Conservation (phyloP, 202 grass and related monocot species). For the Brachypodium distachyon region DNA sequence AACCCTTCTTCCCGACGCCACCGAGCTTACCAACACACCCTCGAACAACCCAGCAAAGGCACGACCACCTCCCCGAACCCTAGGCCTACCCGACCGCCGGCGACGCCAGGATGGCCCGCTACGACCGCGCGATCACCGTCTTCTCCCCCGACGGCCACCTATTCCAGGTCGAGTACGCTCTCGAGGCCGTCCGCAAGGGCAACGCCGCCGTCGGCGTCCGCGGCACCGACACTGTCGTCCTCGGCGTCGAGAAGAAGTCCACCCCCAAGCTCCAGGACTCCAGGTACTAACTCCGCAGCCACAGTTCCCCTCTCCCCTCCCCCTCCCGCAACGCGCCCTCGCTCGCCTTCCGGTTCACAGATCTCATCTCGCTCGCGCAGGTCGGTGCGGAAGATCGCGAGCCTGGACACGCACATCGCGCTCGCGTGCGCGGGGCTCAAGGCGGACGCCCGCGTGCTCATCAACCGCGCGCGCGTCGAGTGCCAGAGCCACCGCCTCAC, state of each 20-base stretch:
- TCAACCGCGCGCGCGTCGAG: constrained; percentile 87
- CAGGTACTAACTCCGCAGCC: constrained; percentile 22
- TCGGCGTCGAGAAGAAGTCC: constrained; percentile 99
- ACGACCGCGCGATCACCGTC: constrained; percentile 96
- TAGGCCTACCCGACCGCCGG: constrained; percentile 15
- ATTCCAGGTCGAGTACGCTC: constrained; percentile 98
- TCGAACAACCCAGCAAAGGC: background rate
- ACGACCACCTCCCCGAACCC: constrained; percentile 20
- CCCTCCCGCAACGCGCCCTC: background rate
- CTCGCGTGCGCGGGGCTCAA: constrained; percentile 94
- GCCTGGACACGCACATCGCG: constrained; percentile 81
- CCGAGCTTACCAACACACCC: background rate
- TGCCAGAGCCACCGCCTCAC: constrained; percentile 95
- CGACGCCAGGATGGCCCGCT: constrained; percentile 58
- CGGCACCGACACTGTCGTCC: constrained; percentile 83
- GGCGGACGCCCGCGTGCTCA: constrained; percentile 85
- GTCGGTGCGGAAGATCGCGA: constrained; percentile 84
- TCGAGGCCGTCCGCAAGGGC: constrained; percentile 94
- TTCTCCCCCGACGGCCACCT: constrained; percentile 99
- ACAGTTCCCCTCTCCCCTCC: too few relatives aligned
- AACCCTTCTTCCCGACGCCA: background rate
- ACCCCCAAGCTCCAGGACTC: constrained; percentile 97
- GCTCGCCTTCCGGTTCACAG: background rate
- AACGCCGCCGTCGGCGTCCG: constrained; percentile 98
- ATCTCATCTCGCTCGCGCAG: constrained; percentile 19